Evolutionary conservation across 2,329 filamentous ascomycete species (phyloP).

Genomic region (Aspergillus quadricinctus): DNA sequence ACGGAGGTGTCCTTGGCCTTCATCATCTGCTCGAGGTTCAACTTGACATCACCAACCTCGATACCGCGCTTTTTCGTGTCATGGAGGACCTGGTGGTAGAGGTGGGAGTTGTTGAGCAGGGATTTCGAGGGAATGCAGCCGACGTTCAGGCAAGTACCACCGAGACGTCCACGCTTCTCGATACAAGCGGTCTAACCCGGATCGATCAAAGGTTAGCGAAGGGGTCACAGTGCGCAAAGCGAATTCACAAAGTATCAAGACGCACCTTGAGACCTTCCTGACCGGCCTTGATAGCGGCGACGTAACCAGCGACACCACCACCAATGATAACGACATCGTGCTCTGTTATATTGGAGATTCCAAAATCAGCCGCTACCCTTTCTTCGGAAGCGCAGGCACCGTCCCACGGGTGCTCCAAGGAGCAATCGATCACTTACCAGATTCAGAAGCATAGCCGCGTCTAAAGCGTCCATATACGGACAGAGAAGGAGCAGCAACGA

Average conservation of each 20-base stretch:
- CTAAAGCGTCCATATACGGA: slow-evolving; percentile 49
- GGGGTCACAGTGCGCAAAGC: background rate
- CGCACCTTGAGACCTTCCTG: slow-evolving; percentile 92
- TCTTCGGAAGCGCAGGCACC: slow-evolving; percentile 15
- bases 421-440: slow-evolving; percentile 30
- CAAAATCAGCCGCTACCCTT: slow-evolving; percentile 13
- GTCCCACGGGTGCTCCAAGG: background rate
- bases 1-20: slow-evolving; percentile 97
- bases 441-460: slow-evolving; percentile 54
- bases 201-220: slow-evolving; percentile 11
- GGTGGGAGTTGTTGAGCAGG: slow-evolving; percentile 97
- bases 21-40: slow-evolving; percentile 95
- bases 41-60: slow-evolving; percentile 93
- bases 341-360: slow-evolving; percentile 59
- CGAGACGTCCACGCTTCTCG: slow-evolving; percentile 93
- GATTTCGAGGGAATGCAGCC: slow-evolving; percentile 99
- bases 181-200: slow-evolving; percentile 77
- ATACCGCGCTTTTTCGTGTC: slow-evolving; percentile 97
- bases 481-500: slow-evolving; percentile 36
- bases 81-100: slow-evolving; percentile 95
- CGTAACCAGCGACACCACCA: slow-evolving; percentile 96
- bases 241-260: slow-evolving; percentile 1
- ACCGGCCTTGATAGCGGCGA: slow-evolving; percentile 97
- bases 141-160: slow-evolving; percentile 97
- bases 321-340: slow-evolving; percentile 98